These are phyloP conservation scores for Talaromyces sp. DNA, from an alignment of 2,329 filamentous ascomycete species.

Conservation along the genomic window DNA sequence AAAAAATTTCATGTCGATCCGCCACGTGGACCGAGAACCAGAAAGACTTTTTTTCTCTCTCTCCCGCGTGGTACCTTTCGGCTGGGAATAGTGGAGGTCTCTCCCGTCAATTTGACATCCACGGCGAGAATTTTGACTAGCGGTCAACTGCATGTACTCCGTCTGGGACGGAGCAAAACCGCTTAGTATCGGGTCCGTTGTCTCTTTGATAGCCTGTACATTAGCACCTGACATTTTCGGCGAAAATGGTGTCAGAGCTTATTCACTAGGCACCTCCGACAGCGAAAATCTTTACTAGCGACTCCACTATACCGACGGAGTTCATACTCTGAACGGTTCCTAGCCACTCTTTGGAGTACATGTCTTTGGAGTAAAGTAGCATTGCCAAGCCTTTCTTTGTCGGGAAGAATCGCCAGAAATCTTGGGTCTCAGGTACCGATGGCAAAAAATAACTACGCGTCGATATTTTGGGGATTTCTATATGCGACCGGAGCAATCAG, in stretches of 20 bases:
- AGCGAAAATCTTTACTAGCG: no score
- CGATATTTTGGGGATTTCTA: background rate
- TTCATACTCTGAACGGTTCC: no score
- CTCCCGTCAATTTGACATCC: background rate
- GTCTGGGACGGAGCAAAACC: no score
- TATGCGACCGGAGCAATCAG: background rate
- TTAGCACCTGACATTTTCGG: no score
- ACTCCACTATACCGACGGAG: no score
- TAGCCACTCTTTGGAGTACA: background rate
- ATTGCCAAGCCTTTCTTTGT: background rate
- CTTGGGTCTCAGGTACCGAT: constrained; percentile 13
- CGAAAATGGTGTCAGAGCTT: no score
- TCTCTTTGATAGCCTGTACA: no score
- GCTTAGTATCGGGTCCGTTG: no score
- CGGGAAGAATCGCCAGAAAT: background rate
- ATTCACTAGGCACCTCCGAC: no score
- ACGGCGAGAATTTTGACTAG: no score
- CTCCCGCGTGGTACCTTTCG: background rate
- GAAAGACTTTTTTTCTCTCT: background rate
- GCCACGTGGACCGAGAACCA: constrained; percentile 5
- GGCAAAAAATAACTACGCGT: background rate
- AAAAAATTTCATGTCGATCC: constrained; percentile 13
- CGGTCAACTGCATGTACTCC: no score
- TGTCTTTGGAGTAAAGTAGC: no score
- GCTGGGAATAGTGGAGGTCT: background rate